Evolutionary conservation across 352 stramenopile genomes (phyloP).

Genomic region (Phytophthora colocasiae): DNA sequence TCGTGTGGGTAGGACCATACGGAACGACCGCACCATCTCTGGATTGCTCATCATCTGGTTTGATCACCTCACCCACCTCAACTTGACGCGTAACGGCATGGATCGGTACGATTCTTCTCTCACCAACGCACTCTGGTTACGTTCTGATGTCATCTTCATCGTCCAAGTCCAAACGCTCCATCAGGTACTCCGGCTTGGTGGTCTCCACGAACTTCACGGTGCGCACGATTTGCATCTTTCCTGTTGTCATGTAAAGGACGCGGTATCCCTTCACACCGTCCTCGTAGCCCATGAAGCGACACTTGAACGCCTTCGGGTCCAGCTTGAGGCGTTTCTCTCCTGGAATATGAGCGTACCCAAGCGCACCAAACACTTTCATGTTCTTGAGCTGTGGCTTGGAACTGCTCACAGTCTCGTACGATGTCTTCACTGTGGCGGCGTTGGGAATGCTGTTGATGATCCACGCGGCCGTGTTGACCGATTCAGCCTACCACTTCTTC

Average conservation of each 20-base stretch:
- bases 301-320: constrained; percentile 8
- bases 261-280: constrained; percentile 8
- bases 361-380: constrained; percentile 13
- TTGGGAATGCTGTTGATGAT: constrained; percentile 1
- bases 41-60: neutral
- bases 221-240: neutral
- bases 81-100: too few relatives aligned
- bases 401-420: constrained; percentile 6
- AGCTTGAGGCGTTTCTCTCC: constrained; percentile 23
- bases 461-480: neutral
- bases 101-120: too few relatives aligned
- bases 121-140: too few relatives aligned
- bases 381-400: constrained; percentile 20
- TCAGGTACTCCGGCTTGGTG: neutral
- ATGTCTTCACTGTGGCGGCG: constrained; percentile 6
- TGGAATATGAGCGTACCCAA: constrained; percentile 27
- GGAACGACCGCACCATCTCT: neutral
- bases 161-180: neutral
- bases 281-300: constrained; percentile 32
- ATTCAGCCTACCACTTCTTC: neutral
- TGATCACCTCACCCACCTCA: neutral
- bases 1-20: neutral
- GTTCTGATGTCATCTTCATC: neutral
- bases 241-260: neutral
- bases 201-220: constrained; percentile 12